Conservation (phyloP, 2,329 filamentous ascomycete species). For the Parastagonospora nodorum region DNA sequence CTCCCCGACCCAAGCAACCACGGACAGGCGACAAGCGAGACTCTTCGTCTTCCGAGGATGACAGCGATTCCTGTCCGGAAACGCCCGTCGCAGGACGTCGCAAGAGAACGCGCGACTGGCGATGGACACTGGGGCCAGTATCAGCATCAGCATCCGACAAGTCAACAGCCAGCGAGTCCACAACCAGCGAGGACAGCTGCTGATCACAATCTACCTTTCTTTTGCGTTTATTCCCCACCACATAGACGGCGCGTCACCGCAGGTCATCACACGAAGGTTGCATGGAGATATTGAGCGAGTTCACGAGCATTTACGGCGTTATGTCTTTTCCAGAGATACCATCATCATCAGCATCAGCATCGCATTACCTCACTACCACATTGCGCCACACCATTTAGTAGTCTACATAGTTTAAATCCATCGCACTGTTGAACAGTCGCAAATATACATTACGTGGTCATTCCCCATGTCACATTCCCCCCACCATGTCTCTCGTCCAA, state of each 20-base stretch:
- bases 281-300: too few species aligned
- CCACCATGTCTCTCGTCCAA: too few species aligned
- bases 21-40: slow-evolving; percentile 51
- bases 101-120: slow-evolving; percentile 61
- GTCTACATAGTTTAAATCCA: too few species aligned
- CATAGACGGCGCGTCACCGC: not conserved
- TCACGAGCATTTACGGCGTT: slow-evolving; percentile 22
- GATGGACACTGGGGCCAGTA: slow-evolving; percentile 61
- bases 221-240: not conserved
- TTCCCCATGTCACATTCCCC: too few species aligned
- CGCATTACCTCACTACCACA: too few species aligned
- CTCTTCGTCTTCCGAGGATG: slow-evolving; percentile 51
- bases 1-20: slow-evolving; percentile 31
- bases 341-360: too few species aligned
- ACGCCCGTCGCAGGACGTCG: slow-evolving; percentile 59
- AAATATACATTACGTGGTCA: too few species aligned
- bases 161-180: slow-evolving; percentile 24
- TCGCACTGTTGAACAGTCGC: too few species aligned
- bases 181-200: slow-evolving; percentile 36
- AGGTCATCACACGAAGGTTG: too few species aligned
- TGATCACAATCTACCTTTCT: slow-evolving; percentile 10
- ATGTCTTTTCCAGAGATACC: not conserved
- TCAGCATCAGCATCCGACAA: slow-evolving; percentile 27
- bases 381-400: too few species aligned
- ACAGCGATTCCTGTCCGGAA: slow-evolving; percentile 56